These are phyloP conservation scores for Penicillium sp. DNA, from an alignment of 2,329 filamentous ascomycete genomes.

Conservation along the genomic window DNA sequence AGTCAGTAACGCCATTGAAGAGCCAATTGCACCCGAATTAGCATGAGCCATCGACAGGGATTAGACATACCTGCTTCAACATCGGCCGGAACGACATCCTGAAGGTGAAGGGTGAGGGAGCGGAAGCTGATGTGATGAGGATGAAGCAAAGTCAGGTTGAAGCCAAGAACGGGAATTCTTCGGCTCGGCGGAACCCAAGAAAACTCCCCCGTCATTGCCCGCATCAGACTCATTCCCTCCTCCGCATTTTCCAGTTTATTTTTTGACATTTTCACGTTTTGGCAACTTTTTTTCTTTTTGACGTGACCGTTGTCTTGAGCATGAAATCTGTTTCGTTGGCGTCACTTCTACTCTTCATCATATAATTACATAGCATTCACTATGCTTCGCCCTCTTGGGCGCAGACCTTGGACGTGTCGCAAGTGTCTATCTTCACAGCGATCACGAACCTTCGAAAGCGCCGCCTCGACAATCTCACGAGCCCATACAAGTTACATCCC, in stretches of 20 bases:
- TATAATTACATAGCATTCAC: slow-evolving; percentile 6
- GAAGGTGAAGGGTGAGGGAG: slow-evolving; percentile 18
- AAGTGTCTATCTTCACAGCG: slow-evolving; percentile 28
- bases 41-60: not conserved
- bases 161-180: slow-evolving; percentile 25
- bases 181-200: slow-evolving; percentile 22
- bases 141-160: slow-evolving; percentile 24
- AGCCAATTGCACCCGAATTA: slow-evolving; percentile 9
- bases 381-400: slow-evolving; percentile 22
- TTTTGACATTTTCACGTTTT: not conserved
- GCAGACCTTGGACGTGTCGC: slow-evolving; percentile 40
- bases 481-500: slow-evolving; percentile 24
- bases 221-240: slow-evolving; percentile 11
- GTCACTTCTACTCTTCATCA: slow-evolving; percentile 1
- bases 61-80: slow-evolving; percentile 33
- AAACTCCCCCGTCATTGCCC: slow-evolving; percentile 31
- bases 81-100: slow-evolving; percentile 39
- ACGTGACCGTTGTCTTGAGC: too few species aligned
- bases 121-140: slow-evolving; percentile 14
- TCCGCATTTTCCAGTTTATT: slow-evolving; percentile 8
- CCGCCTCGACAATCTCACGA: slow-evolving; percentile 25
- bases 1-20: slow-evolving; percentile 22
- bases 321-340: too few species aligned
- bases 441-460: slow-evolving; percentile 28
- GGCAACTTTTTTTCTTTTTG: slow-evolving; percentile 1